Percentiles rank a stretch among this genome's conserved stretches.
Conservation (phyloP, 2,329 filamentous ascomycete genomes). For the Curvularia eragrostidis region DNA sequence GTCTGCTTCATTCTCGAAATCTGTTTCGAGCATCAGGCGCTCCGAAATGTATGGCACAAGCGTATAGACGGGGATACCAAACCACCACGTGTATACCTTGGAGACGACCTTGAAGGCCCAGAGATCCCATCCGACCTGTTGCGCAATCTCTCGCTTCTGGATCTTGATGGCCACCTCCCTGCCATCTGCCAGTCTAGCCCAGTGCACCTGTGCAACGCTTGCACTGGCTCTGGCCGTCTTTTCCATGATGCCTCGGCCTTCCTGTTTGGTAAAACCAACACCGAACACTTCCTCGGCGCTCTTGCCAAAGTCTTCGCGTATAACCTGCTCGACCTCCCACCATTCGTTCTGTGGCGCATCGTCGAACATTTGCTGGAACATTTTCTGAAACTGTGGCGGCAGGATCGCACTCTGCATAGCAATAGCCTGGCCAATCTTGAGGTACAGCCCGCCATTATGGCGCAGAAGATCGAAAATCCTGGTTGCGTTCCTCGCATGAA, state of each 20-base stretch:
- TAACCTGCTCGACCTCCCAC: slow-evolving; percentile 83
- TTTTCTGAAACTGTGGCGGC: slow-evolving; percentile 92
- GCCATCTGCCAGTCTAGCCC: slow-evolving; percentile 85
- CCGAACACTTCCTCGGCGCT: slow-evolving; percentile 91
- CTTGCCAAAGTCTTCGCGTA: slow-evolving; percentile 84
- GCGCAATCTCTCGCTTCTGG: slow-evolving; percentile 91
- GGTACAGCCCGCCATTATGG: slow-evolving; percentile 87
- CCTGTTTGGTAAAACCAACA: slow-evolving; percentile 75
- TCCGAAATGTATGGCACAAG: slow-evolving; percentile 93
- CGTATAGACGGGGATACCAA: slow-evolving; percentile 90
- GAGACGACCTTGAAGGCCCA: slow-evolving; percentile 94
- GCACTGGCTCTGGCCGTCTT: slow-evolving; percentile 78
- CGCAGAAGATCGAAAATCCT: slow-evolving; percentile 81
- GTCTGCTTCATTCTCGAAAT: slow-evolving; percentile 89
- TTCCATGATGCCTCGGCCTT: slow-evolving; percentile 71
- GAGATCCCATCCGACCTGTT: slow-evolving; percentile 91
- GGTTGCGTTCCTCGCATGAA: slow-evolving; percentile 85
- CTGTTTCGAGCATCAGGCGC: slow-evolving; percentile 89
- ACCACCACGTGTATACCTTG: slow-evolving; percentile 82
- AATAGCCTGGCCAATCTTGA: slow-evolving; percentile 98
- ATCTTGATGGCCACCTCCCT: slow-evolving; percentile 94
- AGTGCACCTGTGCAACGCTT: slow-evolving; percentile 96
- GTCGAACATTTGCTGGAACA: slow-evolving; percentile 97
- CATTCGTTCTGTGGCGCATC: slow-evolving; percentile 93
- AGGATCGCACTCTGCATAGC: slow-evolving; percentile 97